Percentiles rank a stretch among this genome's conserved stretches.
Evolutionary conservation across 306 rosid species (phyloP).

Genomic region (Styphnolobium japonicum): DNA sequence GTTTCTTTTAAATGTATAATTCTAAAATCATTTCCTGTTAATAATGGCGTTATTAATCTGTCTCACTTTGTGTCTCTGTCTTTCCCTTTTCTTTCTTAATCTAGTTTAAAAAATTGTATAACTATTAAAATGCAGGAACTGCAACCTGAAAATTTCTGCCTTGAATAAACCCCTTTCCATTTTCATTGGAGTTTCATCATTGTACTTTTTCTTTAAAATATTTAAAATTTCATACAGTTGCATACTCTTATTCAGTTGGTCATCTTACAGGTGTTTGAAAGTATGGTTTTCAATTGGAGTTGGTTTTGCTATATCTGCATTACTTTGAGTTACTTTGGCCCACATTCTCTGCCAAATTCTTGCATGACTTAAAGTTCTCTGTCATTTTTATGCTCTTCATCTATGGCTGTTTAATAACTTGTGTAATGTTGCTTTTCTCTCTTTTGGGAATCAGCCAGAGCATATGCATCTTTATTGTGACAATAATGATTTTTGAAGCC

Average conservation of each 20-base stretch:
- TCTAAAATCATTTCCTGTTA: no score
- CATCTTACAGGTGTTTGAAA: conserved; percentile 17
- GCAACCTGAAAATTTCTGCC: no score
- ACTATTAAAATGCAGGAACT: no score
- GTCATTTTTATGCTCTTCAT: not conserved
- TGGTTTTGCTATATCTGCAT: conserved; percentile 42
- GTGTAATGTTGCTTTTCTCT: conserved; percentile 27
- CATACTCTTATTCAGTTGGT: not conserved
- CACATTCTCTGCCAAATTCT: not conserved
- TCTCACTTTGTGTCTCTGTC: no score
- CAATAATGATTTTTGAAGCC: not conserved
- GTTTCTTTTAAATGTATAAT: no score
- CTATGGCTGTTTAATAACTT: not conserved
- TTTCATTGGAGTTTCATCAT: no score
- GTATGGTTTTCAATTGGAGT: conserved; percentile 52
- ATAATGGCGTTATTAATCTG: no score
- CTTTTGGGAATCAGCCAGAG: conserved; percentile 32
- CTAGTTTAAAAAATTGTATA: no score
- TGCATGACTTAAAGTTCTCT: not conserved
- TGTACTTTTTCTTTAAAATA: not conserved
- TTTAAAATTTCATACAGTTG: not conserved
- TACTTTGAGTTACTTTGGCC: conserved; percentile 37
- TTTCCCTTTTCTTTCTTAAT: no score
- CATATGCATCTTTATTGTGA: conserved; percentile 28
- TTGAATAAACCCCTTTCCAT: no score